phyloP scores from a whole-genome alignment of 2,329 filamentous ascomycete species.

The Celoporthe dispersa region DNA sequence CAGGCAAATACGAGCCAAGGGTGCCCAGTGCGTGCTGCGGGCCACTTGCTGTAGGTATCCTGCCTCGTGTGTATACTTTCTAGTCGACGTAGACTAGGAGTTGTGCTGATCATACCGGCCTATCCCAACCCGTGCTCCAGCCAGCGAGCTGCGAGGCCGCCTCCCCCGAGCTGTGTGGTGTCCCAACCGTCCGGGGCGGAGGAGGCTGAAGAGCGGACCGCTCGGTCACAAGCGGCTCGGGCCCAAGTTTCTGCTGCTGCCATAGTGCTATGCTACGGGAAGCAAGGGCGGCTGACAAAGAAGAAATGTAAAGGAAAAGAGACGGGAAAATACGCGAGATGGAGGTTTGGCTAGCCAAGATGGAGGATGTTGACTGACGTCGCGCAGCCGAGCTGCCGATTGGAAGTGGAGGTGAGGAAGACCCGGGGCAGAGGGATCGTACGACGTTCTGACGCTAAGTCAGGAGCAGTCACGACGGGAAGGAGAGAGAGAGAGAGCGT shows the following conservation, averaged over 20 bases:
- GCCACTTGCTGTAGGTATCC: neutral
- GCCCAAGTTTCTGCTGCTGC: neutral
- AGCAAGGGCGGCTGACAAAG: neutral
- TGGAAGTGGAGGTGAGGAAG: neutral
- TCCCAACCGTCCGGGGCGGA: neutral
- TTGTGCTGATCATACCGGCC: neutral
- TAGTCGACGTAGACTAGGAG: neutral
- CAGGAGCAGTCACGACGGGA: neutral
- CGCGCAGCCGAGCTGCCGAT: neutral
- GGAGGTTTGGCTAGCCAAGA: neutral
- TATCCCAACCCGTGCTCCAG: neutral
- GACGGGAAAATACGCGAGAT: neutral
- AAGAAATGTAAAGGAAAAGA: neutral
- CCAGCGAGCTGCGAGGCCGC: neutral
- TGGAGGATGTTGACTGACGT: neutral
- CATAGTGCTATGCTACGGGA: neutral
- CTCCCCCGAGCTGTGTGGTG: neutral
- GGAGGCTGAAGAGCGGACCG: neutral
- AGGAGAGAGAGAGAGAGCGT: neutral
- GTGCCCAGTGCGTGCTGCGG: neutral
- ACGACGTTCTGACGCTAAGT: neutral
- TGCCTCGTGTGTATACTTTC: neutral
- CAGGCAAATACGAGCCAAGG: neutral
- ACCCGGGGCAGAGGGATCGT: neutral
- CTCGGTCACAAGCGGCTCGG: neutral